These are phyloP conservation scores for Suillus hirtellus DNA, from an alignment of 768 basidiomycete genomes.

Conservation along the genomic window DNA sequence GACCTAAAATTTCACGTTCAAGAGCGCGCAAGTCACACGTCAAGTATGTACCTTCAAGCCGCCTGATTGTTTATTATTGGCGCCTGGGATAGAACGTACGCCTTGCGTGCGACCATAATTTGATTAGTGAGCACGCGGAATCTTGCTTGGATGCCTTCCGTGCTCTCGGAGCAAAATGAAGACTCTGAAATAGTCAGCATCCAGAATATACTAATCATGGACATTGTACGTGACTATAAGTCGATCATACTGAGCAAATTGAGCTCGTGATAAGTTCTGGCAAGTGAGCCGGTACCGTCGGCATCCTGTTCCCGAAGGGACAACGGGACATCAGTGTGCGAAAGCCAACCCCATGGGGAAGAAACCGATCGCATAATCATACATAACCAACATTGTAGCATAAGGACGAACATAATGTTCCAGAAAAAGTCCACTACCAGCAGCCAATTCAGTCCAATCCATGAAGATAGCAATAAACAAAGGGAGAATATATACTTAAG, in stretches of 20 bases:
- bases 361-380: neutral
- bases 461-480: constrained; percentile 2
- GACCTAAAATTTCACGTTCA: neutral
- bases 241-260: neutral
- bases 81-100: neutral
- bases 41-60: neutral
- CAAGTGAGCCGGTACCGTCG: neutral
- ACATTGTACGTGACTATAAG: neutral
- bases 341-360: neutral
- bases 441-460: neutral
- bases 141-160: neutral
- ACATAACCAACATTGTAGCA: neutral
- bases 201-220: neutral
- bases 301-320: neutral
- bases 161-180: neutral
- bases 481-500: constrained; percentile 7
- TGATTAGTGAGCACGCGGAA: neutral
- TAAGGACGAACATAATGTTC: neutral
- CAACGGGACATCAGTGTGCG: neutral
- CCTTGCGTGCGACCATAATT: neutral
- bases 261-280: neutral
- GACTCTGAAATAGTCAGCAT: neutral
- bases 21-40: neutral
- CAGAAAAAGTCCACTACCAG: neutral
- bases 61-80: constrained; percentile 4